Evolutionary conservation across 352 stramenopile genomes (phyloP), one percentile per base, ranked within the genome.

Genomic region (Globisporangium yorkense): DNA sequence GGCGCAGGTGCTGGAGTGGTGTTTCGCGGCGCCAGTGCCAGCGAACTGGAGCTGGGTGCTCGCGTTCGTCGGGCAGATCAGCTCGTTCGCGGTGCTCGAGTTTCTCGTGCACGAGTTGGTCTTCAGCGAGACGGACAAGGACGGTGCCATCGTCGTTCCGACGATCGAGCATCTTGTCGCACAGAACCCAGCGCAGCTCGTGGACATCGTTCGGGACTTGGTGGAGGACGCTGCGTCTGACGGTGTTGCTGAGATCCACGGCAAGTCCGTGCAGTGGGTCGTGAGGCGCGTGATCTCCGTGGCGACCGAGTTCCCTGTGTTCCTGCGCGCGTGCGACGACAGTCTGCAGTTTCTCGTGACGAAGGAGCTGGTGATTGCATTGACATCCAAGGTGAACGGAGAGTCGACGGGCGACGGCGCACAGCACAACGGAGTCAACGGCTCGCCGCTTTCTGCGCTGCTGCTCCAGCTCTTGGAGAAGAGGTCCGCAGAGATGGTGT

Each of bases 311-410:
- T 87, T 70, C 5, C 50, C 63, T 5, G 43, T 64, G 10, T 55
- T 88, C 8, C 60, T 88, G 6, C 54, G 54, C 8, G 62, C 70
- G 0, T 76, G 78, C 43, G 80, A 87, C 48, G 74, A 84, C 27
- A 87, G 65, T 29, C 68, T 90, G 9, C 76, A 90, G 58, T 88
- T 73, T 63, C 66, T 90, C 9, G 50, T 90, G 15, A 87, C 80
- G 16, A 56, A 71, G 6, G 71, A 88, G 15, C 37, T 86, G 21
- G 66, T 87, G 15, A 40, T 33, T 2, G 51, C 51, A 13, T 51
- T 90, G 20, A 57, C 56, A 5, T 39, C 31, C 1, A 75, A 81
- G 33, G 52, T 77, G 18, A 35, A 41, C 3, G 3, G 3, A 10
- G 37, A 43, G 37, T 39, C 33, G 8, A 39, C 7, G 1, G 8